phyloP scores from a whole-genome alignment of 345 rosid species.

The Euphorbia tirucalli region DNA sequence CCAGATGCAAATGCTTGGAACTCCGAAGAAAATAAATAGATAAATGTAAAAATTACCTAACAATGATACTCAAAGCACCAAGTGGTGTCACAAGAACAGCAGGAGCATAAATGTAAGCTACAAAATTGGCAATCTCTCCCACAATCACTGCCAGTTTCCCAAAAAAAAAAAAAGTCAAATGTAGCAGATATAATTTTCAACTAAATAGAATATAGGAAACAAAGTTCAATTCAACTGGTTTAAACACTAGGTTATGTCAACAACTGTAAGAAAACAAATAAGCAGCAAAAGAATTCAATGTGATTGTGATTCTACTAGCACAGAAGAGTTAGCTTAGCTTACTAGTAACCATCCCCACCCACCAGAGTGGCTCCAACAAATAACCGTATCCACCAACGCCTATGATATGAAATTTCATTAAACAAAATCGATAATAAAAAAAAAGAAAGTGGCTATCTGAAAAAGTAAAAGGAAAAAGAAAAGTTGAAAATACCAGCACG shows the following conservation, averaged over 20 bases:
- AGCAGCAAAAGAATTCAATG: neutral
- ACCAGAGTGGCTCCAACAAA: conserved; percentile 79
- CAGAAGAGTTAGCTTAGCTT: neutral
- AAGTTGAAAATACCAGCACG: conserved; percentile 52
- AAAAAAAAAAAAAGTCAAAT: neutral
- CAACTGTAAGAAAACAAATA: neutral
- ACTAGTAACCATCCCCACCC: conserved; percentile 87
- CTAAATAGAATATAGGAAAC: neutral
- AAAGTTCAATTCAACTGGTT: neutral
- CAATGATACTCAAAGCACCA: conserved; percentile 75
- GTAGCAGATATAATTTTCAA: neutral
- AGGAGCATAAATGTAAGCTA: conserved; percentile 69
- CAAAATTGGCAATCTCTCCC: conserved; percentile 71
- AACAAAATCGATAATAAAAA: neutral
- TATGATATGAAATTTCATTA: conserved; percentile 10
- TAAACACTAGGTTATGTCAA: neutral
- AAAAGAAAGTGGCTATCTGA: neutral
- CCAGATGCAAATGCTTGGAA: neutral
- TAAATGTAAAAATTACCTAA: conserved; percentile 38
- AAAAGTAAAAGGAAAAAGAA: neutral
- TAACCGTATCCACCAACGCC: conserved; percentile 82
- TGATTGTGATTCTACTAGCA: neutral
- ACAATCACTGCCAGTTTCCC: conserved; percentile 50
- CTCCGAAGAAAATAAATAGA: neutral
- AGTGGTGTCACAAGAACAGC: conserved; percentile 80